Conservation (phyloP, 768 basidiomycete genomes). For the Exidia glandulosa region DNA sequence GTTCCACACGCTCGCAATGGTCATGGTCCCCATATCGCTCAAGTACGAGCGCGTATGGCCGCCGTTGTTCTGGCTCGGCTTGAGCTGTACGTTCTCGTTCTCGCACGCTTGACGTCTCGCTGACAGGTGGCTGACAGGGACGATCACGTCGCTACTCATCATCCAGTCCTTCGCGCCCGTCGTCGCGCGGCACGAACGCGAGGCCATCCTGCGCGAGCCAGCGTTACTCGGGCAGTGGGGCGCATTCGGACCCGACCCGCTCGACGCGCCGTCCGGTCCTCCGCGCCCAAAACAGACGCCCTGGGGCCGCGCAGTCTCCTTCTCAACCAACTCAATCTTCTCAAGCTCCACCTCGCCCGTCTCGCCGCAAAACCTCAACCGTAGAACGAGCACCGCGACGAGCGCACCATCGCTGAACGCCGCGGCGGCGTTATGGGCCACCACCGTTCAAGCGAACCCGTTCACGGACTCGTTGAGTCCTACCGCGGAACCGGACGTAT, state of each 20-base stretch:
- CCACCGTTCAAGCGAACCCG: background rate
- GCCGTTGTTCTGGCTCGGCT: conserved; percentile 39
- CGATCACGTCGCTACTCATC: conserved; percentile 39
- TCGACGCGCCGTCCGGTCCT: background rate
- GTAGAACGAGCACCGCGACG: background rate
- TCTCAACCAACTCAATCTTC: background rate
- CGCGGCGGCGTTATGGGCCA: background rate
- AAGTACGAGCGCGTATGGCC: conserved; percentile 30
- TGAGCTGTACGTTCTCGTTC: conserved; percentile 36
- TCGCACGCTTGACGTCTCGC: background rate
- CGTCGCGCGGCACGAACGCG: conserved; percentile 48
- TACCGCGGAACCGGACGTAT: background rate
- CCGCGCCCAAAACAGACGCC: background rate
- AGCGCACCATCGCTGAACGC: background rate
- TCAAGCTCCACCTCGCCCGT: background rate
- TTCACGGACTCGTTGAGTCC: background rate
- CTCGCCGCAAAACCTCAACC: background rate
- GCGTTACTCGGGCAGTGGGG: conserved; percentile 4
- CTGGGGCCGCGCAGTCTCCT: background rate
- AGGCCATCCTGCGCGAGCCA: conserved; percentile 40
- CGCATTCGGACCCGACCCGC: background rate
- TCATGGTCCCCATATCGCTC: background rate
- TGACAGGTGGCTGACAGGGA: conserved; percentile 29
- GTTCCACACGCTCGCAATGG: background rate
- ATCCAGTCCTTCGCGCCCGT: conserved; percentile 53